Evolutionary conservation across 306 rosid species (phyloP), one percentile per base, ranked within the genome.

Genomic region (Corylus heterophylla): DNA sequence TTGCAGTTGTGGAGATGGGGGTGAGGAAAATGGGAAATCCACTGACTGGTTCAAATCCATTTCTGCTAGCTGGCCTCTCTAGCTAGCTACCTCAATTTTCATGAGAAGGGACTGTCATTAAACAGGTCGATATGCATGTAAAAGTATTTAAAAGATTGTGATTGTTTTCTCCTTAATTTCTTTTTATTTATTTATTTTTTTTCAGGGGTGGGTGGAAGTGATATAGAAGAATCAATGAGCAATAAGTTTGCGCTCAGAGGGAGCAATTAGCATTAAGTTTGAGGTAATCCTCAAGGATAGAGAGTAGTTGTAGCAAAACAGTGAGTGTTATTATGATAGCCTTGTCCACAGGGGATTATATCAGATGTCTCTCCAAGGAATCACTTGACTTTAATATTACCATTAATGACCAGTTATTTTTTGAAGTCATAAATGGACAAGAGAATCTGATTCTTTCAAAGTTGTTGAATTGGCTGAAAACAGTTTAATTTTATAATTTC

Each of bases 1-100:
- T 0, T 20, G 44, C 0, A 59, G 5, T 3, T 63, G n/a, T 3
- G 67, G 71, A 77, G 73, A 12, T 18, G 83, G 44, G 48, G 10
- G 22, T 2, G 75, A 45, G 64, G 49, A 74, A 1, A 16, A n/a
- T 66, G 68, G 35, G 75, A 76, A 78, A 67, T 78, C 50, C 59
- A 71, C 52, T 8, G 69, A 5, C 3, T 29, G 13, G 18, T 70
- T 75, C 48, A 69, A 51, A 75, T 78, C 76, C 70, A 78, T 69
- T 35, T 18, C 39, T 39, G 31, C 45, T 42, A 5, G 44, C 44
- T 2, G 17, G 8, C 35, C 20, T 49, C 52, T 49, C 52, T 49
- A 49, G 10, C 49, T 45, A 7, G 10, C 49, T 45, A 7, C 31
- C 52, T 5, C 45, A 10, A 10, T 54, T 37, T 54, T 67, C 12